Base-by-base conservation (phyloP, 1,139 yeast species). In the Pneumocystis sp. region DNA sequence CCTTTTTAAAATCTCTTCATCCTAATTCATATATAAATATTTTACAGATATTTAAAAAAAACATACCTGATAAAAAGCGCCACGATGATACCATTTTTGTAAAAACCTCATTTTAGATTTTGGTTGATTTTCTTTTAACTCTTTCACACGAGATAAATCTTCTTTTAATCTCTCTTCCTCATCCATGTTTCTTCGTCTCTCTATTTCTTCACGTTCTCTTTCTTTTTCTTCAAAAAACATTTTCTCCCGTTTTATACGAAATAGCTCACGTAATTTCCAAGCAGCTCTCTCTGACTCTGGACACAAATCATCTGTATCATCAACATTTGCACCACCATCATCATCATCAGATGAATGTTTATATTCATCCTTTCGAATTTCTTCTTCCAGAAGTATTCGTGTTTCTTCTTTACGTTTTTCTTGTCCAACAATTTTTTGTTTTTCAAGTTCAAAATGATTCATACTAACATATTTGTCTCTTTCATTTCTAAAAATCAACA, bases 261-360 rank as follows among this genome's bases (percentile, higher is more conserved):
- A 69, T 59, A 72, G 70, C 67, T 81, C 82, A 7, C 86, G 76
- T 37, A 70, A 65, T 65, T 76, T 76, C 86, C 86, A 83, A 7
- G 75, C 79, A 4, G 72, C 74, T 57, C 72, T 72, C 70, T 83
- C 86, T 1, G 70, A 72, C 61, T 75, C 81, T 0, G 84, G 83
- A 67, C 82, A 83, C 17, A 81, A 59, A 50, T 80, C 84, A 70
- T 83, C 86, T 0, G 84, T 81, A 69, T 83, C 86, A 69, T 82
- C 85, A 0, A 82, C 59, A 17, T 61, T 69, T 19, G 72, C 69
- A 21, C 70, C 75, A 21, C 70, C 75, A 29, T 72, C 74, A 50
- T 29, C 21, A 31, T 69, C 71, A 25, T 68, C 65, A 8, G 69
- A 69, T 12, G 63, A 57, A 5, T 65, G 64, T 29, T 66, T 67